phyloP scores from a whole-genome alignment of 495 filamentous ascomycete genomes.

The Penicillium arizonense region DNA sequence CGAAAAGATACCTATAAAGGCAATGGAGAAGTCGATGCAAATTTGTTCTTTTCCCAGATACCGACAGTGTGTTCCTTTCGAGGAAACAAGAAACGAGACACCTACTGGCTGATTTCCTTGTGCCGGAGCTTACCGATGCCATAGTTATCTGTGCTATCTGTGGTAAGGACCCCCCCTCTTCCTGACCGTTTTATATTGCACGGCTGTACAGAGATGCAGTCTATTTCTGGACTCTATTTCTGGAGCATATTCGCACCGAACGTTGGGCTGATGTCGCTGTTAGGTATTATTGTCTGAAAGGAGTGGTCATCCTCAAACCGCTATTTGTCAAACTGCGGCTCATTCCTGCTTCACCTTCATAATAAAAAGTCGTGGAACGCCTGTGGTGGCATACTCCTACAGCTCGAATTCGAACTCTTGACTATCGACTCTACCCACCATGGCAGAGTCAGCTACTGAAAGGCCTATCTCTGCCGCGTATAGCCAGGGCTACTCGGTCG shows the following conservation, averaged over 20 bases:
- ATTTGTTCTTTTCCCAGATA: neutral
- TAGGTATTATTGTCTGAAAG: neutral
- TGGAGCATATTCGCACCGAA: neutral
- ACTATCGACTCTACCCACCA: conserved; percentile 3
- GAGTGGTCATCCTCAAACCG: neutral
- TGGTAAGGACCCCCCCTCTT: neutral
- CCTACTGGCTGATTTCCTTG: conserved; percentile 3
- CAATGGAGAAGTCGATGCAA: neutral
- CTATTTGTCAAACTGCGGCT: neutral
- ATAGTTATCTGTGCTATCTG: conserved; percentile 21
- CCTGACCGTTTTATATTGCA: conserved; percentile 6
- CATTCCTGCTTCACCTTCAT: too few species aligned
- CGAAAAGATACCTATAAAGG: conserved; percentile 1
- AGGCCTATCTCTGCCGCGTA: conserved; percentile 12
- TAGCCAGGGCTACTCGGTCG: conserved; percentile 54
- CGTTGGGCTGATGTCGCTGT: conserved; percentile 2
- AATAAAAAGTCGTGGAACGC: too few species aligned
- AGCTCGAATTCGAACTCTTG: neutral
- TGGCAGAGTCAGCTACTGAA: conserved; percentile 4
- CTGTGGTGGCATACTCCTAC: neutral
- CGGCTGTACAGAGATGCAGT: conserved; percentile 8
- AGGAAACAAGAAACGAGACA: neutral
- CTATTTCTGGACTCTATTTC: conserved; percentile 8
- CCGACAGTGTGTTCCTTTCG: neutral
- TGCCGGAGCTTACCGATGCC: conserved; percentile 16